Percentiles rank a stretch among this genome's conserved stretches.
phyloP scores from a whole-genome alignment of 345 rosid genomes.

The Diplotaxis tenuifolia region DNA sequence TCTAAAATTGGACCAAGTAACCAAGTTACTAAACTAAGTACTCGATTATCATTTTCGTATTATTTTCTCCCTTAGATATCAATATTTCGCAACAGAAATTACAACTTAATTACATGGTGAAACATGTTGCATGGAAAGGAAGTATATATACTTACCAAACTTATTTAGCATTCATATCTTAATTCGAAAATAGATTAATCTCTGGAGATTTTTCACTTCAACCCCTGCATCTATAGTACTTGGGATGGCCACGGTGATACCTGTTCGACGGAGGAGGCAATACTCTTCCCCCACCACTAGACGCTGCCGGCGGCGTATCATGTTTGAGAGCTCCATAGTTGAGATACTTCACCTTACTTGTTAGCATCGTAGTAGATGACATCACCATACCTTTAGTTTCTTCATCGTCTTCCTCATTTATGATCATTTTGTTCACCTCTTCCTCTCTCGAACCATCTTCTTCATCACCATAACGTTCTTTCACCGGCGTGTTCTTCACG shows the following conservation, averaged over 20 bases:
- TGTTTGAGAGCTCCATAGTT: constrained; percentile 31
- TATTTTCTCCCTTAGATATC: background rate
- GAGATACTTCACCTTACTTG: constrained; percentile 33
- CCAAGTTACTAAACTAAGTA: too few relatives aligned
- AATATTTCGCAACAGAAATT: background rate
- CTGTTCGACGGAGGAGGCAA: constrained; percentile 57
- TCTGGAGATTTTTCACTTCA: background rate
- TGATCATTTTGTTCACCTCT: constrained; percentile 19
- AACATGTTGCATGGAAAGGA: constrained; percentile 2
- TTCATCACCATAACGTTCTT: constrained; percentile 40
- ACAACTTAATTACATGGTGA: background rate
- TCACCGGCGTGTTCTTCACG: constrained; percentile 26
- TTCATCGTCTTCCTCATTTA: constrained; percentile 16
- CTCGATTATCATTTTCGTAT: background rate
- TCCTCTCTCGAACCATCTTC: constrained; percentile 24
- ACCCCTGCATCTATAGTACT: constrained; percentile 57
- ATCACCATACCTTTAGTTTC: constrained; percentile 18
- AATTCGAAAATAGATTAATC: background rate
- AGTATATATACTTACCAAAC: constrained; percentile 4
- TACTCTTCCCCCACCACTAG: constrained; percentile 26
- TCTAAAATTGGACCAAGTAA: too few relatives aligned
- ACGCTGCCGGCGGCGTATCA: constrained; percentile 20
- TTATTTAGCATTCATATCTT: constrained; percentile 5
- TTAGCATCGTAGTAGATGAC: constrained; percentile 6
- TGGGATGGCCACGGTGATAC: constrained; percentile 51